These are phyloP conservation scores for Aspergillus sp. DNA, from an alignment of 2,329 filamentous ascomycete genomes.

Conservation along the genomic window DNA sequence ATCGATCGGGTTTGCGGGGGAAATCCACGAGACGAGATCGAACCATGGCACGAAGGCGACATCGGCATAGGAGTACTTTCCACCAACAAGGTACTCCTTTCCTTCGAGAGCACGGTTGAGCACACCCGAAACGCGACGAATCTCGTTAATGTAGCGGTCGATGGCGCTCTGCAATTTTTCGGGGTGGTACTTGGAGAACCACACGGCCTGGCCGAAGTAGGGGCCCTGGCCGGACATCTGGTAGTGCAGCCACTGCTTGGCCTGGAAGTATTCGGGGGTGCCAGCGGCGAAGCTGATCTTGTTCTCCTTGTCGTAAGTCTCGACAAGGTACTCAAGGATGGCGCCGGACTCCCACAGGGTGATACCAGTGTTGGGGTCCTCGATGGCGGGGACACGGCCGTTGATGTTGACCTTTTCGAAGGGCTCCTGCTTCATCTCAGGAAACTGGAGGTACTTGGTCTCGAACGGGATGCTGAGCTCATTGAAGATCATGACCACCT, in stretches of 20 bases:
- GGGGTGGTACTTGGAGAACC: constrained; percentile 38
- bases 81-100: constrained; percentile 38
- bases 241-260: constrained; percentile 43
- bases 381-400: constrained; percentile 29
- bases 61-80: constrained; percentile 41
- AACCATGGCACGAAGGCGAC: constrained; percentile 38
- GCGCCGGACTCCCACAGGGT: constrained; percentile 43
- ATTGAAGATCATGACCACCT: constrained; percentile 25
- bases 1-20: constrained; percentile 12
- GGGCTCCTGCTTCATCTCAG: constrained; percentile 24
- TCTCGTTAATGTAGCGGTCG: constrained; percentile 42
- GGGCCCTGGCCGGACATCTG: constrained; percentile 45
- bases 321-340: constrained; percentile 41
- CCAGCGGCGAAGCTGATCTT: constrained; percentile 31
- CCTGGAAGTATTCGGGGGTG: constrained; percentile 32
- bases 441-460: constrained; percentile 8
- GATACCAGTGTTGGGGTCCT: constrained; percentile 33
- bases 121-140: constrained; percentile 41
- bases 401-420: constrained; percentile 28
- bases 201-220: constrained; percentile 45
- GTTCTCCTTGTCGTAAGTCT: constrained; percentile 39
- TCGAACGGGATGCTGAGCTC: constrained; percentile 29
- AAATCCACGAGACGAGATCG: constrained; percentile 2
- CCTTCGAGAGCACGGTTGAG: constrained; percentile 36
- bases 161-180: constrained; percentile 41